Conservation (phyloP, 495 filamentous ascomycete species). For the Aspergillus avenaceus region DNA sequence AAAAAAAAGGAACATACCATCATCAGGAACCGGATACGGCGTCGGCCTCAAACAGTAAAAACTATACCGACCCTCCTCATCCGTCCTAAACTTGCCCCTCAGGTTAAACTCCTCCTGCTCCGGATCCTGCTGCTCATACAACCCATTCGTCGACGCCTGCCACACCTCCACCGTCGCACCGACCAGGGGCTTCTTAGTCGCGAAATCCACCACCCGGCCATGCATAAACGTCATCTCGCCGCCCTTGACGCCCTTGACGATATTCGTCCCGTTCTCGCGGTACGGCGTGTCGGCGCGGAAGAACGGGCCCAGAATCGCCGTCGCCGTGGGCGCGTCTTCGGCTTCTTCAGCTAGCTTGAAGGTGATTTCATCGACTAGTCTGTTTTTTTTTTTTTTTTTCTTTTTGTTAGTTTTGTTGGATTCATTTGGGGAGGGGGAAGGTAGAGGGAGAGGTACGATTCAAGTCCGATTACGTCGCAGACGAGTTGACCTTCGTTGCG, state of each 20-base stretch:
- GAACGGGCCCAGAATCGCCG: constrained; percentile 74
- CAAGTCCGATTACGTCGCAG: constrained; percentile 68
- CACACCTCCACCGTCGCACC: constrained; percentile 69
- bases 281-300: constrained; percentile 66
- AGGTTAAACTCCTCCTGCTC: constrained; percentile 71
- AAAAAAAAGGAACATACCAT: constrained; percentile 55
- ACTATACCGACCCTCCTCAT: constrained; percentile 58
- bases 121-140: constrained; percentile 77
- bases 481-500: constrained; percentile 73
- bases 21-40: constrained; percentile 66
- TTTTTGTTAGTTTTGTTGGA: neutral
- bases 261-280: constrained; percentile 59
- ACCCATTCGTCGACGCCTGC: constrained; percentile 71
- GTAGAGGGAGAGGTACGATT: constrained; percentile 44
- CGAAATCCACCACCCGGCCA: constrained; percentile 55
- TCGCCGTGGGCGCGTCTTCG: constrained; percentile 55
- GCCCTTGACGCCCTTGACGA: constrained; percentile 53
- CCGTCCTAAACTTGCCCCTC: constrained; percentile 66
- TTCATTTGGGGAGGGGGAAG: neutral
- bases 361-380: constrained; percentile 72
- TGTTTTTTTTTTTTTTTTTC: neutral
- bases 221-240: constrained; percentile 59
- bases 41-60: constrained; percentile 67
- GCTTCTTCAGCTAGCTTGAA: constrained; percentile 55
- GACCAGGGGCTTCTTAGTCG: constrained; percentile 54